phyloP scores from a whole-genome alignment of 805 yeast species.

The Lipomyces mesembrius region DNA sequence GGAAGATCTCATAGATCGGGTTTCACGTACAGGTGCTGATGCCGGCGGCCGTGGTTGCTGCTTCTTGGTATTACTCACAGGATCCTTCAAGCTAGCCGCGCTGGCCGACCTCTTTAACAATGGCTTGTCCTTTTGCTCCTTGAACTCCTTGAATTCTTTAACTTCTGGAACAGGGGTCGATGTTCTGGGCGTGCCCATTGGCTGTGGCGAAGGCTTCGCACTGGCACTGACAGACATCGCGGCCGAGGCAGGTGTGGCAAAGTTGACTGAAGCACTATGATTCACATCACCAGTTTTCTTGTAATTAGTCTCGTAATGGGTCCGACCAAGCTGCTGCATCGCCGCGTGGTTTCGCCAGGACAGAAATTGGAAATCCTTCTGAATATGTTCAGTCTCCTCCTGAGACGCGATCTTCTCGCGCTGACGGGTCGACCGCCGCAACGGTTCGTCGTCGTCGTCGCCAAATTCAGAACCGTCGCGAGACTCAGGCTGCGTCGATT shows the following conservation, averaged over 20 bases:
- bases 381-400: slow-evolving; percentile 14
- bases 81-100: not conserved
- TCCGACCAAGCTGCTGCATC: slow-evolving; percentile 18
- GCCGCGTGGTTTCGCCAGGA: slow-evolving; percentile 31
- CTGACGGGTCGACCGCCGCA: slow-evolving; percentile 30
- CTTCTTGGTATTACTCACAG: not conserved
- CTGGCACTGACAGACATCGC: slow-evolving; percentile 12
- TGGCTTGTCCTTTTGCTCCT: not conserved
- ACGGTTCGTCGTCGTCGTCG: slow-evolving; percentile 26
- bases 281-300: slow-evolving; percentile 25
- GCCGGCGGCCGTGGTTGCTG: not conserved
- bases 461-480: slow-evolving; percentile 8
- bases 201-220: slow-evolving; percentile 9
- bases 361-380: slow-evolving; percentile 19
- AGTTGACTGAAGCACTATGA: slow-evolving; percentile 6
- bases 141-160: not conserved
- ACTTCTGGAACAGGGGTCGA: slow-evolving; percentile 10
- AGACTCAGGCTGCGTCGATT: slow-evolving; percentile 6
- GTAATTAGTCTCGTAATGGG: slow-evolving; percentile 29
- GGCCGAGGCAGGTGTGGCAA: slow-evolving; percentile 24
- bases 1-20: slow-evolving; percentile 4
- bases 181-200: slow-evolving; percentile 1
- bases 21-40: slow-evolving; percentile 1
- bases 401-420: slow-evolving; percentile 12
- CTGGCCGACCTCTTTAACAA: not conserved